phyloP scores from a whole-genome alignment of 305 asterid genomes.

The Nicotiana rustica region DNA sequence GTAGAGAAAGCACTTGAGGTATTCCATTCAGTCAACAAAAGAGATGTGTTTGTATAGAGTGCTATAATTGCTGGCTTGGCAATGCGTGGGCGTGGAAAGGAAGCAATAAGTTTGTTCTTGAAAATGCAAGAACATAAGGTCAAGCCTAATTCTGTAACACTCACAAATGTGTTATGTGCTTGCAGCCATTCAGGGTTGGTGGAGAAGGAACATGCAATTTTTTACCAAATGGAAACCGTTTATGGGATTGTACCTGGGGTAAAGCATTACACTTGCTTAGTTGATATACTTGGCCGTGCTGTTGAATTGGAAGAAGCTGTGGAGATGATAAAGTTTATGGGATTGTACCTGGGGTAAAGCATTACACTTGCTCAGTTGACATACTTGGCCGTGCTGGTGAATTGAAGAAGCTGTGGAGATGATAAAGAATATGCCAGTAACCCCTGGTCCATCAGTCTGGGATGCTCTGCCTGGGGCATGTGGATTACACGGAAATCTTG shows the following conservation, averaged over 20 bases:
- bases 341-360: constrained; percentile 59
- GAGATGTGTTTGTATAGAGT: constrained; percentile 77
- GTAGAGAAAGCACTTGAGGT: constrained; percentile 70
- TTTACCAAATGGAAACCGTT: constrained; percentile 60
- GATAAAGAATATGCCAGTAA: constrained; percentile 64
- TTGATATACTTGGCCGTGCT: constrained; percentile 84
- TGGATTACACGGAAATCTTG: constrained; percentile 59
- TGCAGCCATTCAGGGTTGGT: constrained; percentile 86
- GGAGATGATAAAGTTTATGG: constrained; percentile 47
- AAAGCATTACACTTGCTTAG: constrained; percentile 79
- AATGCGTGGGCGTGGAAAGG: constrained; percentile 75
- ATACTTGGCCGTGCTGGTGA: constrained; percentile 80
- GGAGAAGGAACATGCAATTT: constrained; percentile 57
- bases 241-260: constrained; percentile 55
- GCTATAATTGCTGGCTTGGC: constrained; percentile 81
- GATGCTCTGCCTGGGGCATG: constrained; percentile 86
- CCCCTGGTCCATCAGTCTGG: constrained; percentile 66
- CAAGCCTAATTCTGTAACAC: constrained; percentile 65
- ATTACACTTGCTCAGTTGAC: constrained; percentile 81
- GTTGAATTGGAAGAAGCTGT: constrained; percentile 64
- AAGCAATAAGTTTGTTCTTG: constrained; percentile 63
- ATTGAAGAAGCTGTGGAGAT: constrained; percentile 58
- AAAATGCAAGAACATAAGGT: constrained; percentile 68
- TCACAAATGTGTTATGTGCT: constrained; percentile 72
- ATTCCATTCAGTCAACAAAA: constrained; percentile 54